A percentile compares a stretch with the other conserved stretches of the same genome.
Conservation (phyloP, 768 basidiomycete genomes). For the Dioszegia aurantiaca region DNA sequence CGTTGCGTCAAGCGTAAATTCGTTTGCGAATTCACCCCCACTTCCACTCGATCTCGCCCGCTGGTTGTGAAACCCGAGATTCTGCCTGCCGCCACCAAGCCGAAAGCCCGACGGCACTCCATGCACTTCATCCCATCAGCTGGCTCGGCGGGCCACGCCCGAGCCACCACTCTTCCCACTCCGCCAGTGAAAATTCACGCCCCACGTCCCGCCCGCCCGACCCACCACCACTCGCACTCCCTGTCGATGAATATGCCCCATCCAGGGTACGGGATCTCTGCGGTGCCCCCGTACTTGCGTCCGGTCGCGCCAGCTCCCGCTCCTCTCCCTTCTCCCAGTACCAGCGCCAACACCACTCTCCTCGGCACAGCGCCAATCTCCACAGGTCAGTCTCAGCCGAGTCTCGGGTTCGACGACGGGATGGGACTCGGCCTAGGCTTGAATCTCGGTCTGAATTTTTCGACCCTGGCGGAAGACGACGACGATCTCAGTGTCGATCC, state of each 20-base stretch:
- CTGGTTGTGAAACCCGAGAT: not conserved
- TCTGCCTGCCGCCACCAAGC: not conserved
- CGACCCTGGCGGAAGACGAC: not conserved
- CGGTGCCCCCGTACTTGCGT: too few species aligned
- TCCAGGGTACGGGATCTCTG: too few species aligned
- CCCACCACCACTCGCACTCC: not conserved
- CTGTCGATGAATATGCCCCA: not conserved
- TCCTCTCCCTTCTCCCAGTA: too few species aligned
- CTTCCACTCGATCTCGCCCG: not conserved
- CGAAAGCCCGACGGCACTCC: constrained; percentile 8
- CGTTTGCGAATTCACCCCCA: constrained; percentile 14
- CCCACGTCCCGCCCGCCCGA: not conserved
- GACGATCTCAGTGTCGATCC: not conserved
- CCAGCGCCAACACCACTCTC: not conserved
- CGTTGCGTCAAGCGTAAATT: constrained; percentile 31
- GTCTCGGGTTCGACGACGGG: not conserved
- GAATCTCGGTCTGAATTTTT: not conserved
- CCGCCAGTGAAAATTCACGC: not conserved
- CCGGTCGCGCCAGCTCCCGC: too few species aligned
- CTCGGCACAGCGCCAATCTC: not conserved
- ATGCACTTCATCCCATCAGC: not conserved
- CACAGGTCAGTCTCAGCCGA: too few species aligned
- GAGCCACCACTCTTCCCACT: too few species aligned
- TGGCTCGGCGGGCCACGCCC: not conserved
- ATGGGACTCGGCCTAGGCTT: not conserved